A percentile compares a stretch with the other conserved stretches of the same genome.
Evolutionary conservation across 208 protist species (phyloP).

Genomic region (Sergeia podlipaevii): DNA sequence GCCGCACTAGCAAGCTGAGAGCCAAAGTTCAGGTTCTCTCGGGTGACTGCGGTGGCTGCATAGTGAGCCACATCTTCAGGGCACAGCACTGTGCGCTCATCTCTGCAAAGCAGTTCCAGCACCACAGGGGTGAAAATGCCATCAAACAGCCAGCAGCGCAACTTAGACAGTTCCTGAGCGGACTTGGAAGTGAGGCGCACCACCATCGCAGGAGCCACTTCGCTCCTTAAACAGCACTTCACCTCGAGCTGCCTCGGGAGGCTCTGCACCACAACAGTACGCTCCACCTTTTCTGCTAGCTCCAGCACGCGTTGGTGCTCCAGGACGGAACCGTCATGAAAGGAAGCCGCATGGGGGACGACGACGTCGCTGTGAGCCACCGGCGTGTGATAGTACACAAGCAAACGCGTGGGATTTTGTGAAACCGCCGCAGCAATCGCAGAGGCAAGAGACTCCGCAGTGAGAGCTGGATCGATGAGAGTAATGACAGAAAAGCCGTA

Average conservation of each 20-base stretch:
- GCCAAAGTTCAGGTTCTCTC: conserved; percentile 20
- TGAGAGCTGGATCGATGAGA: conserved; percentile 5
- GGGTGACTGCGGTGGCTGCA: conserved; percentile 18
- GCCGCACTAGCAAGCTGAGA: conserved; percentile 16
- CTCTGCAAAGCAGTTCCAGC: conserved; percentile 26
- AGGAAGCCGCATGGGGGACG: conserved; percentile 11
- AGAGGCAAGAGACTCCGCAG: neutral
- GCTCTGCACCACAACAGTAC: conserved; percentile 33
- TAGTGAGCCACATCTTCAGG: conserved; percentile 40
- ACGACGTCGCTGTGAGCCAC: neutral
- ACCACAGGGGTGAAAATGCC: conserved; percentile 35
- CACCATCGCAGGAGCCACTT: conserved; percentile 13
- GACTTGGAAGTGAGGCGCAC: conserved; percentile 23
- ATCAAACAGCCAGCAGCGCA: conserved; percentile 40
- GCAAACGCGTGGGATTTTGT: conserved; percentile 13
- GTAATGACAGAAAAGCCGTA: conserved; percentile 33
- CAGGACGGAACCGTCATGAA: conserved; percentile 27
- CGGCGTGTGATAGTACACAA: conserved; percentile 27
- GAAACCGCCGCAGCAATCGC: neutral
- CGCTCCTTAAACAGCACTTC: conserved; percentile 5
- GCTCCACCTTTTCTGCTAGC: conserved; percentile 8
- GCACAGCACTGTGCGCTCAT: conserved; percentile 26
- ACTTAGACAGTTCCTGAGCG: conserved; percentile 5
- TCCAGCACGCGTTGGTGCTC: conserved; percentile 10
- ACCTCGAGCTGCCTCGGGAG: conserved; percentile 16